Evolutionary conservation across 1,284 basidiomycete genomes (phyloP).

Genomic region (Malassezia brasiliensis): DNA sequence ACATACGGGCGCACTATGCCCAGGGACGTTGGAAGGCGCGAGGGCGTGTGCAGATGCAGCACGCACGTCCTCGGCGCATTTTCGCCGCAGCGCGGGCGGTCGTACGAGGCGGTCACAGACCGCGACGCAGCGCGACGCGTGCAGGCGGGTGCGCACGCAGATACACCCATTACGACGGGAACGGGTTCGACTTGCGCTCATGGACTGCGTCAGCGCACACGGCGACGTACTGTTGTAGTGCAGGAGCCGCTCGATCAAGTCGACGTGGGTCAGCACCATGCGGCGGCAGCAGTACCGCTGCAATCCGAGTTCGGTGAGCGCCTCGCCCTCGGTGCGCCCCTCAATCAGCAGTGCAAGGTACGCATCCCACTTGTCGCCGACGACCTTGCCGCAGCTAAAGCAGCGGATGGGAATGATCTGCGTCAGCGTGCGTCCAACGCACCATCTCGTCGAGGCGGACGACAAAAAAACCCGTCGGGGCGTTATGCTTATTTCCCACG

Average conservation of each 20-base stretch:
- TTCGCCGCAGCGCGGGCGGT: too few species aligned
- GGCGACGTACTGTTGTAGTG: conserved; percentile 80
- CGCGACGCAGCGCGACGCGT: background rate
- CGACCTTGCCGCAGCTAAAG: conserved; percentile 48
- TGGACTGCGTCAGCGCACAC: conserved; percentile 11
- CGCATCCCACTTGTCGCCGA: conserved; percentile 48
- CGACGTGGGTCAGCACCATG: conserved; percentile 96
- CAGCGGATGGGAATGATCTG: conserved; percentile 47
- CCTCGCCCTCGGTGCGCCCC: conserved; percentile 59
- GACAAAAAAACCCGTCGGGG: background rate
- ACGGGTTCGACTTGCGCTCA: conserved; percentile 19
- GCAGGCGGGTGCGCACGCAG: background rate
- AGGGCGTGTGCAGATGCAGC: too few species aligned
- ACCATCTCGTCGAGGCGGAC: conserved; percentile 9
- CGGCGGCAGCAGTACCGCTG: conserved; percentile 92
- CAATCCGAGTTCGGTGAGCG: conserved; percentile 77
- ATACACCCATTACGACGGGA: background rate
- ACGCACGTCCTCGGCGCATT: too few species aligned
- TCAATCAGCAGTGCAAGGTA: conserved; percentile 43
- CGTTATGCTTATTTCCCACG: background rate
- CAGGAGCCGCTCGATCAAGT: conserved; percentile 87
- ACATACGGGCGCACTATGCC: too few species aligned
- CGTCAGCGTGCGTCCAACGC: conserved; percentile 1
- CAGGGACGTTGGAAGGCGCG: too few species aligned
- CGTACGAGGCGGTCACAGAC: too few species aligned